Evolutionary conservation across 1,139 yeast species (phyloP), one percentile per base, ranked within the genome.

Genomic region (Barnettozyma hawaiiensis): DNA sequence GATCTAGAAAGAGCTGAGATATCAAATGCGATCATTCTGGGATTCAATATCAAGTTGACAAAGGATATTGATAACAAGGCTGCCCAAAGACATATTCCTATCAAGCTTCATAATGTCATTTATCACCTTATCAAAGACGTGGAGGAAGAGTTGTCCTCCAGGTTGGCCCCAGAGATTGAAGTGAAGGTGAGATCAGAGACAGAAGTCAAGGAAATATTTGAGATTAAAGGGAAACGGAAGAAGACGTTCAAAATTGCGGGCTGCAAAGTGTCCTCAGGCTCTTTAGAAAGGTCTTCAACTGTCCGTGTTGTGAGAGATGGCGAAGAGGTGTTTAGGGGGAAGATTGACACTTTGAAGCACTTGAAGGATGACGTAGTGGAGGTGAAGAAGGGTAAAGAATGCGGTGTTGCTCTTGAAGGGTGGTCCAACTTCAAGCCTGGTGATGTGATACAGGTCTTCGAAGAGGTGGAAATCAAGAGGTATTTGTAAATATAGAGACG

Each of bases 61-160:
- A 81, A 79, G 52, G 82, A 79, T 22, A 76, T 85, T 8, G 66
- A 68, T 37, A 66, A 71, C 41, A 72, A 77, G 47, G 96, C 95
- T 0, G 75, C 74, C 26, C 70, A 67, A 37, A 66, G 67, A 20
- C 75, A 76, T 2, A 82, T 92, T n/a, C 67, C 67, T 11, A 69
- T 92, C 28, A 70, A 69, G 42, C 78, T 78, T 41, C 87, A 81
- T 60, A 85, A 82, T 46, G 85, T 92, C 45, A 92, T 92, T 47
- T 92, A 92, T 61, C 81, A 90, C 53, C 71, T 94, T 50, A 80
- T 92, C 45, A 97, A 92, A 55, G 85, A 82, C 41, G 95, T 92
- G 5, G 78, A 90, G 1, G 75, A 73, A 9, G 77, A 73, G 18
- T 69, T 92, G 38, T 75, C 84, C 5, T 64, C 73, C 3, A 70